Evolutionary conservation across 371 early-diverging fungal genomes (phyloP), one percentile per base, ranked within the genome.

Genomic region (Lichtheimia ornata): DNA sequence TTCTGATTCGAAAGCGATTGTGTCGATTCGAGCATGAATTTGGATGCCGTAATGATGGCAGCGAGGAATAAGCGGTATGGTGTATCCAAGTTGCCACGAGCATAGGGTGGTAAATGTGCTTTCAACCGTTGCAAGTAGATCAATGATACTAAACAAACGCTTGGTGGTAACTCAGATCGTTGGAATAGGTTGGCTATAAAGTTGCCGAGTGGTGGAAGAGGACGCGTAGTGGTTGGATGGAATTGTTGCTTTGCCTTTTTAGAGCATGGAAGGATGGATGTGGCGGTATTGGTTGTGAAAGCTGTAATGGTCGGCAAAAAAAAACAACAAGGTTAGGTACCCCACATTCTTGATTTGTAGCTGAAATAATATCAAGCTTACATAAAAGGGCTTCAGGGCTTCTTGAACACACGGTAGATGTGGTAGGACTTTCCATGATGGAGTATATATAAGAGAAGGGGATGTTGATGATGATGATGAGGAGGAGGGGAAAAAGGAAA

Each of bases 111-210:
- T 61, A 91, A 61, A 40, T 78, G 72, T n/a, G 69, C 72, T 65
- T 89, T 85, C n/a, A 90, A 76, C 53, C 90, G 79, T 54, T 89
- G 83, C 17, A 91, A 80, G 63, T 91, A 91, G 28, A 91, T 85
- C 49, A 90, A 70, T 0, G 88, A 84, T 4, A 88, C 86, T 1
- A 88, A 81, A 27, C 89, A 79, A 25, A 77, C 73, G 51, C 70
- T 69, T 11, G 81, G 78, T 17, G 76, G 66, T 42, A 79, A 59
- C 61, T 74, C 72, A 9, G 75, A 76, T 52, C 75, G 60, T 61
- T 69, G 53, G 43, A 79, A 76, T 24, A 79, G 61, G 3, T 62
- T 72, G 27, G 72, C 72, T 58, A 79, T 79, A 53, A 79, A 79
- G 59, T 74, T 74, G 27, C 69, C 63, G 2, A 79, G 55, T 5